A percentile compares a stretch with the other conserved stretches of the same genome.
Conservation (phyloP, 495 filamentous ascomycete species). For the Cudoniella acicularis region DNA sequence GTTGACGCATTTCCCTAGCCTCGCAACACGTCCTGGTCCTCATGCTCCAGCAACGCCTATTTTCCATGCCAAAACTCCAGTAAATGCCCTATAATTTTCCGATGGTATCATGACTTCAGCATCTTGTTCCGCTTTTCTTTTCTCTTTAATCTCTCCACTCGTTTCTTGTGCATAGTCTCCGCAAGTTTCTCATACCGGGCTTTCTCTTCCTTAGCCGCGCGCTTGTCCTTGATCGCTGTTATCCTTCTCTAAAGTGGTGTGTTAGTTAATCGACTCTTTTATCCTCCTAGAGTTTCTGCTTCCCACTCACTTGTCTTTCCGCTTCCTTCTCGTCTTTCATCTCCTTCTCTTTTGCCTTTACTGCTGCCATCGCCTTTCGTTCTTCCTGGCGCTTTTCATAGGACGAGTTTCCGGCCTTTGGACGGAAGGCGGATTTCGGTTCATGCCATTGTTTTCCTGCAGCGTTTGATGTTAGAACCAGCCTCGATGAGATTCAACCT, state of each 20-base stretch:
- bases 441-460: slow-evolving; percentile 95
- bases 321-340: slow-evolving; percentile 95
- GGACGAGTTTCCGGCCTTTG: slow-evolving; percentile 66
- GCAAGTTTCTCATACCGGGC: slow-evolving; percentile 92
- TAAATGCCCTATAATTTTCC: slow-evolving; percentile 5
- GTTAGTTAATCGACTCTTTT: slow-evolving; percentile 3
- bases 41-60: not conserved
- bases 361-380: slow-evolving; percentile 60
- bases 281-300: slow-evolving; percentile 4
- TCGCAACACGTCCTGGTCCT: not conserved
- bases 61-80: slow-evolving; percentile 16
- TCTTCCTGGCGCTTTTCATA: slow-evolving; percentile 70
- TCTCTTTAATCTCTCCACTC: slow-evolving; percentile 87
- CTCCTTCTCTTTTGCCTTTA: slow-evolving; percentile 88
- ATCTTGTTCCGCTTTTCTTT: slow-evolving; percentile 98
- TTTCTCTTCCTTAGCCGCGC: slow-evolving; percentile 86
- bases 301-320: slow-evolving; percentile 64
- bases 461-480: slow-evolving; percentile 1
- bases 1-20: not conserved
- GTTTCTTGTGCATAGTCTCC: slow-evolving; percentile 94
- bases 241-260: slow-evolving; percentile 58
- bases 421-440: slow-evolving; percentile 81
- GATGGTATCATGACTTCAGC: slow-evolving; percentile 69
- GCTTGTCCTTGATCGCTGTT: slow-evolving; percentile 74
- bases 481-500: slow-evolving; percentile 9